Conservation (phyloP, 75 land plant genomes). For the Selaginella tamariscina region DNA sequence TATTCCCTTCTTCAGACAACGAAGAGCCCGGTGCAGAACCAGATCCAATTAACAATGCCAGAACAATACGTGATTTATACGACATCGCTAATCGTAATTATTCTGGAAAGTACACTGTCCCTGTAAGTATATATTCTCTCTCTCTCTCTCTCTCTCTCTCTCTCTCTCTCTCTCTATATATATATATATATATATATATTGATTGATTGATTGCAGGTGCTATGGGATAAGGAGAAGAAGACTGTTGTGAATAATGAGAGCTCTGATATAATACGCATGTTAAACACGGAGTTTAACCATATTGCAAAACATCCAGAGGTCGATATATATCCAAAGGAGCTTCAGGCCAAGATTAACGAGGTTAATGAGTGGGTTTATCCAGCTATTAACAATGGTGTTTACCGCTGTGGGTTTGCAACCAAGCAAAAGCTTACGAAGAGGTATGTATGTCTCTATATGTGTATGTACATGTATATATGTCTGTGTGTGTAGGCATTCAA, state of each 20-base stretch:
- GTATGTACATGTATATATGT: neutral
- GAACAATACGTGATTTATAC: slow-evolving; percentile 55
- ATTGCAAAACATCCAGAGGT: slow-evolving; percentile 53
- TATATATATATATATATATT: too few relatives aligned
- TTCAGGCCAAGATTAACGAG: slow-evolving; percentile 49
- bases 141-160: neutral
- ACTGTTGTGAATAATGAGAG: slow-evolving; percentile 86
- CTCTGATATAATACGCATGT: slow-evolving; percentile 72
- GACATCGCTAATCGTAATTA: slow-evolving; percentile 59
- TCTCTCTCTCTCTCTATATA: too few relatives aligned
- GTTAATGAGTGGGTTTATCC: slow-evolving; percentile 55
- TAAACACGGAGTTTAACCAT: slow-evolving; percentile 68
- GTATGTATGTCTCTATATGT: slow-evolving; percentile 7
- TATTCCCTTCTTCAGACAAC: slow-evolving; percentile 40
- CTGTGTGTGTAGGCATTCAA: slow-evolving; percentile 38
- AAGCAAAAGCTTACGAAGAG: slow-evolving; percentile 58
- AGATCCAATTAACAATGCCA: slow-evolving; percentile 50
- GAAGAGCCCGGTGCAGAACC: slow-evolving; percentile 64
- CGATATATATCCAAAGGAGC: slow-evolving; percentile 54
- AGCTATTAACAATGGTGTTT: slow-evolving; percentile 75
- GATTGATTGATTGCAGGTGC: too few relatives aligned
- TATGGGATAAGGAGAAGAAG: slow-evolving; percentile 70
- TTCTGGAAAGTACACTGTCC: slow-evolving; percentile 60
- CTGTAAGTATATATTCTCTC: slow-evolving; percentile 26
- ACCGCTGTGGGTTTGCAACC: slow-evolving; percentile 74